Base-by-base conservation (phyloP, 192 early-diverging fungal genomes). In the Entomortierella lignicola region DNA sequence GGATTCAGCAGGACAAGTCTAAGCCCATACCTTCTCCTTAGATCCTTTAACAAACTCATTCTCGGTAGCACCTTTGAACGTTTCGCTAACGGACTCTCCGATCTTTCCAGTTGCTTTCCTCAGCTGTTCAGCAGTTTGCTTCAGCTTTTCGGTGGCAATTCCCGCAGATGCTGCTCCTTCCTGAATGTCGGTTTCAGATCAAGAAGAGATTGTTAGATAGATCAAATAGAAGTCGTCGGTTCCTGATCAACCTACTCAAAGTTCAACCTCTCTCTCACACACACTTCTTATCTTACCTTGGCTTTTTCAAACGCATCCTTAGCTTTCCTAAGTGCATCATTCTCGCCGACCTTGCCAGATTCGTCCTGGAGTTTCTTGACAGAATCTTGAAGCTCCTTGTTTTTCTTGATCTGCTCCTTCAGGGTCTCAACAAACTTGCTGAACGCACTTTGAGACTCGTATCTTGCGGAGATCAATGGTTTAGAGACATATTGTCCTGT, bases 371-470 rank as follows among this genome's bases (percentile, higher is more conserved):
- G 83, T 59, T 91, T 91, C 89, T 98, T 96, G 61, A 98, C 91
- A 80, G 94, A 92, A 32, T 93, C 80, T 68, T 97, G 93, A 21
- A 99, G 82, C 68, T 99, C 97, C 82, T 95, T 88, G 84, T 96
- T 98, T 84, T 98, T 96, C 82, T 94, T 88, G 57, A 96, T 87
- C 86, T 99, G 97, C 50, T 94, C 91, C 79, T 92, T 94, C 53
- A 99, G 79, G 0, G 95, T 96, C 56, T 97, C 91, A n/a, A 91
- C 82, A 82, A 99, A 99, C 57, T 81, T 84, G 39, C 66, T 29
- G 64, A 84, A 72, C 8, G 80, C 69, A 47, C 72, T 72, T 47
- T 79, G 75, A 51, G 75, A 70, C 26, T 79, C 75, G 34, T 79
- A 52, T 42, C 75, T 63, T 39, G 75, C 75, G 29, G 67, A 47